A percentile compares a stretch with the other conserved stretches of the same genome.
phyloP scores from a whole-genome alignment of 495 filamentous ascomycete species.

The Penicillium arizonense region DNA sequence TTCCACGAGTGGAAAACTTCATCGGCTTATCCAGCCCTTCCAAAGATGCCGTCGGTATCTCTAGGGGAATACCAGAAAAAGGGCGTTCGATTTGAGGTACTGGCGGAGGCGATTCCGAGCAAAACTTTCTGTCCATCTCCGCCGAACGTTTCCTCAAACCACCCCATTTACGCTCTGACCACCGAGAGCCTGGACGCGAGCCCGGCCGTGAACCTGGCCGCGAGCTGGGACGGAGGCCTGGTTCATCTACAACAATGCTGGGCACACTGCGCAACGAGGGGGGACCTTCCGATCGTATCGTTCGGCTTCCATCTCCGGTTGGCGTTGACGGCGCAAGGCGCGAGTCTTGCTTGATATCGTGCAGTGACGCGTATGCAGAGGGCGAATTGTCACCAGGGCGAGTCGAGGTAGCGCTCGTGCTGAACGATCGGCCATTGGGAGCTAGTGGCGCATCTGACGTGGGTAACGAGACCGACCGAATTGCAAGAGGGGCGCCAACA shows the following conservation, averaged over 20 bases:
- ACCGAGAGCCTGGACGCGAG: constrained; percentile 36
- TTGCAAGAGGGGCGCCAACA: constrained; percentile 21
- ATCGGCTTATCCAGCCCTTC: constrained; percentile 53
- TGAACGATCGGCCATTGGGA: constrained; percentile 27
- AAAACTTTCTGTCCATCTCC: constrained; percentile 33
- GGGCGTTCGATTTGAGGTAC: constrained; percentile 35
- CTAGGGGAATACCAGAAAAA: constrained; percentile 54
- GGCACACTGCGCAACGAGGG: constrained; percentile 40
- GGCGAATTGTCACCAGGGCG: constrained; percentile 16
- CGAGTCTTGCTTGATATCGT: constrained; percentile 9
- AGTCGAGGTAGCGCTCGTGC: constrained; percentile 28
- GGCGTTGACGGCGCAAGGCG: constrained; percentile 11
- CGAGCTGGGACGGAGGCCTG: constrained; percentile 34
- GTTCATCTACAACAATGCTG: constrained; percentile 43
- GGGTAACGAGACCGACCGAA: constrained; percentile 32
- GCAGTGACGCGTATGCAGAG: constrained; percentile 13
- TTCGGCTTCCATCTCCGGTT: constrained; percentile 10
- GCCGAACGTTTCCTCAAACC: constrained; percentile 36
- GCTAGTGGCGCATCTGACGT: constrained; percentile 24
- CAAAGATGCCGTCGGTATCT: constrained; percentile 54
- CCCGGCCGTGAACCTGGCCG: constrained; percentile 33
- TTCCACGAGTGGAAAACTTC: constrained; percentile 58
- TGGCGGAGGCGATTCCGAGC: constrained; percentile 31
- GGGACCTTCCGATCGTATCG: constrained; percentile 16
- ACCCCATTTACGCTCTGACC: constrained; percentile 47